These are phyloP conservation scores for Trypanosomatidae sp. DNA, from an alignment of 208 protist genomes.

Conservation along the genomic window DNA sequence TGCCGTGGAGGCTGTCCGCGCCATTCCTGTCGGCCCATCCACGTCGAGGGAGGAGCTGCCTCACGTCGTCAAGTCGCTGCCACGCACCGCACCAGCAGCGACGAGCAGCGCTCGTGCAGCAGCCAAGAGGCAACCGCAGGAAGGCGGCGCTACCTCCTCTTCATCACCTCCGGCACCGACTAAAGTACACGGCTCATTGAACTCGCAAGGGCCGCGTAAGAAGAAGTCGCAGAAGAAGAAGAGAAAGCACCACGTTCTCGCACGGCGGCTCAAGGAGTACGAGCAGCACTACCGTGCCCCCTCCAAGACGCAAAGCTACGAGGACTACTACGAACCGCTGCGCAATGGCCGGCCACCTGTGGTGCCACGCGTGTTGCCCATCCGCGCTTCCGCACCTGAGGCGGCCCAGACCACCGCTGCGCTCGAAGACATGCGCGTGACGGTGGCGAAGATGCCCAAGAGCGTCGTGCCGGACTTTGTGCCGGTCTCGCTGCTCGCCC, in stretches of 20 bases:
- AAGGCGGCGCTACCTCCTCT: too few species aligned
- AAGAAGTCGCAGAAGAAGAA: conserved; percentile 14
- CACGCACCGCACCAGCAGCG: too few species aligned
- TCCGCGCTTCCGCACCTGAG: conserved; percentile 11
- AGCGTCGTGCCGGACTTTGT: conserved; percentile 30
- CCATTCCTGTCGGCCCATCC: too few species aligned
- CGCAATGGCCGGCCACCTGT: not conserved
- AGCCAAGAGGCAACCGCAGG: too few species aligned
- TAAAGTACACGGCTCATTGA: too few species aligned
- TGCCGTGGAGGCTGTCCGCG: too few species aligned
- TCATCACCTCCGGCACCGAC: too few species aligned
- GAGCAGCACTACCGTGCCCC: conserved; percentile 45
- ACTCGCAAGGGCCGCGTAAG: too few species aligned
- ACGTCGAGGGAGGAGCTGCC: too few species aligned
- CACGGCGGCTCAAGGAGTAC: conserved; percentile 51
- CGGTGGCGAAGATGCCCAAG: conserved; percentile 33
- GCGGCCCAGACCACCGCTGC: conserved; percentile 15
- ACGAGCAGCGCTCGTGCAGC: too few species aligned
- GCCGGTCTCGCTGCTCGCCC: conserved; percentile 28
- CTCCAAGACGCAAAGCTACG: conserved; percentile 45
- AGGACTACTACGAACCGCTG: conserved; percentile 57
- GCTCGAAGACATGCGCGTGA: conserved; percentile 36
- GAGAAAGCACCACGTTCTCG: conserved; percentile 27
- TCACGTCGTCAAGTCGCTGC: too few species aligned
- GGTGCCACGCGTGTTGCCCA: conserved; percentile 1